These are phyloP conservation scores for Vigna unguiculata DNA, from an alignment of 306 rosid species.

Conservation along the genomic window DNA sequence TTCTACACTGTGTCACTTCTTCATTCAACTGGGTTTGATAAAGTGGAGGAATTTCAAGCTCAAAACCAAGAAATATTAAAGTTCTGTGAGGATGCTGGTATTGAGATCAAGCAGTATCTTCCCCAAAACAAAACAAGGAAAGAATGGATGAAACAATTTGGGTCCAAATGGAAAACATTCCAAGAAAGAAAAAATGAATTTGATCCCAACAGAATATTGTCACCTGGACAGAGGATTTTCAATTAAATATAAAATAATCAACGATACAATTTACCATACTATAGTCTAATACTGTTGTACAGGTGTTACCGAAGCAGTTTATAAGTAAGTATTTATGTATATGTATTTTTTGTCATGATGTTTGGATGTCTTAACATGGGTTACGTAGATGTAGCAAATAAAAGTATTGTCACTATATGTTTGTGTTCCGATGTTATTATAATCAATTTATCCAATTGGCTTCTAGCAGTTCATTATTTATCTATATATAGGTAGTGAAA, in stretches of 20 bases:
- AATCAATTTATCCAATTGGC: background rate
- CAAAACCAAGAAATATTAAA: constrained; percentile 59
- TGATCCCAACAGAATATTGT: constrained; percentile 74
- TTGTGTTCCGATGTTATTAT: background rate
- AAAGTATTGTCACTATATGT: background rate
- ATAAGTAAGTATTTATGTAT: background rate
- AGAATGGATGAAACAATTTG: constrained; percentile 73
- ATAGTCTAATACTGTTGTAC: background rate
- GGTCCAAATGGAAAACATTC: constrained; percentile 68
- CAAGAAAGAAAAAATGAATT: constrained; percentile 52
- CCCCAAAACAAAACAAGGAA: constrained; percentile 51
- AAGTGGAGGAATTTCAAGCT: constrained; percentile 43
- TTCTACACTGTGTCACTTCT: constrained; percentile 64
- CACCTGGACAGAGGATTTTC: constrained; percentile 89
- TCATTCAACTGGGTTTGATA: constrained; percentile 44
- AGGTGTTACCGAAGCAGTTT: background rate
- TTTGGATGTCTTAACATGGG: background rate
- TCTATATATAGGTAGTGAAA: too few species aligned
- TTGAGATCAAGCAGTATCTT: constrained; percentile 67
- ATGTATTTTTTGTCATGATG: too few species aligned
- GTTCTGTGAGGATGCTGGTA: constrained; percentile 55
- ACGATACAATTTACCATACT: background rate
- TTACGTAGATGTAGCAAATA: background rate
- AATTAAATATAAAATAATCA: constrained; percentile 11
- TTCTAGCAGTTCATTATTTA: too few species aligned